These are phyloP conservation scores for Aspergillus floridensis DNA, from an alignment of 2,329 filamentous ascomycete species.

Conservation along the genomic window DNA sequence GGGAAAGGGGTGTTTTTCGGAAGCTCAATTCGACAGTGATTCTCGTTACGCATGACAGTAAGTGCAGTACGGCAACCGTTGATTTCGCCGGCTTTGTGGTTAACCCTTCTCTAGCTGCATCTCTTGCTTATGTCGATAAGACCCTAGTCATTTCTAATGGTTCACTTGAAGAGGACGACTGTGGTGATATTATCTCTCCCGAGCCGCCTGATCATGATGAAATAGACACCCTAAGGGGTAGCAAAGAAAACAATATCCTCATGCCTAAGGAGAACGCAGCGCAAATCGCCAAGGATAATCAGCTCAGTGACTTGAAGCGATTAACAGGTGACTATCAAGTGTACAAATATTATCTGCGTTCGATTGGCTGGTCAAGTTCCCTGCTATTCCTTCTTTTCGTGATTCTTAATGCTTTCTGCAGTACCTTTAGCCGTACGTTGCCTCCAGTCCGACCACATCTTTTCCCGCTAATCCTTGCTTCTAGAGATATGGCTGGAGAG, in stretches of 20 bases:
- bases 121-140: neutral
- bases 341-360: neutral
- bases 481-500: neutral
- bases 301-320: neutral
- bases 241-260: neutral
- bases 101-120: neutral
- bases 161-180: neutral
- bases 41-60: slow-evolving; percentile 11
- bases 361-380: neutral
- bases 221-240: neutral
- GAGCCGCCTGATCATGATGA: neutral
- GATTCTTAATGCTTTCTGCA: neutral
- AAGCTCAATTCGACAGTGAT: slow-evolving; percentile 9
- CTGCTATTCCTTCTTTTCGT: neutral
- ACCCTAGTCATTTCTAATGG: neutral
- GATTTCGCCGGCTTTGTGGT: neutral
- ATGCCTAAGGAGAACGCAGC: neutral
- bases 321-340: neutral
- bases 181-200: too few relatives aligned
- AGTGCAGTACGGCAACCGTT: neutral
- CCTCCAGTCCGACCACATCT: neutral
- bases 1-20: slow-evolving; percentile 8
- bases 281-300: neutral
- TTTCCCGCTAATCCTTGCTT: neutral
- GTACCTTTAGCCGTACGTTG: neutral